Evolutionary conservation across 495 filamentous ascomycete genomes (phyloP), one percentile per base, ranked within the genome.

Genomic region (Cairneyella variabilis): DNA sequence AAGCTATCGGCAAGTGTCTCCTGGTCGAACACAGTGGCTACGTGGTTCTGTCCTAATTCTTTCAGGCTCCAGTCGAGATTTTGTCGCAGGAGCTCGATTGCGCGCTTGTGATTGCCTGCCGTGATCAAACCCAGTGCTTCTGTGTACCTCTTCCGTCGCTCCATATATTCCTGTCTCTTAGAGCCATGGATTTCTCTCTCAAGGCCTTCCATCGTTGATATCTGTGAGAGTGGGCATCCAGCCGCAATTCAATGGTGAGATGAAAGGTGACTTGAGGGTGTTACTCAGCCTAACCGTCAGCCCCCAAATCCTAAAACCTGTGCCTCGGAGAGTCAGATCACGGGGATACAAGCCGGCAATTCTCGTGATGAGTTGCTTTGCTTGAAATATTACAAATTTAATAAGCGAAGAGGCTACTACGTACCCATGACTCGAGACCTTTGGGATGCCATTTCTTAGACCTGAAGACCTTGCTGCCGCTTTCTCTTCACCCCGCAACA

Each of bases 41-140:
- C 44, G n/a, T 47, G 44, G 3, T 47, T 26, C 20, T 47, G 20
- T 8, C 44, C 44, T 8, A 47, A n/a, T 17, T 12, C 18, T n/a
- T 28, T 32, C 26, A 26, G 26, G 25, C 44, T 28, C 44, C 44
- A 47, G 44, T 47, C 44, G 16, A 47, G 4, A 30, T 47, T 47
- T 17, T 47, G n/a, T 27, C 23, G 44, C 9, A 47, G 22, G 10
- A 47, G 26, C 10, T 47, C 25, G 3, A 32, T 18, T 12, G 4
- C 16, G 3, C 30, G 12, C 3, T 23, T 12, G 3, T 28, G 12
- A 3, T 47, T 47, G 7, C n/a, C 10, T 26, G 27, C 9, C 3
- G 27, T 32, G 3, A 47, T 8, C 16, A 28, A 27, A 21, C n/a
- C 8, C 12, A 8, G 7, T 27, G 44, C 44, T 47, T 47, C 44